phyloP scores from a whole-genome alignment of 1,284 basidiomycete genomes.

The Cutaneotrichosporon daszewskae region DNA sequence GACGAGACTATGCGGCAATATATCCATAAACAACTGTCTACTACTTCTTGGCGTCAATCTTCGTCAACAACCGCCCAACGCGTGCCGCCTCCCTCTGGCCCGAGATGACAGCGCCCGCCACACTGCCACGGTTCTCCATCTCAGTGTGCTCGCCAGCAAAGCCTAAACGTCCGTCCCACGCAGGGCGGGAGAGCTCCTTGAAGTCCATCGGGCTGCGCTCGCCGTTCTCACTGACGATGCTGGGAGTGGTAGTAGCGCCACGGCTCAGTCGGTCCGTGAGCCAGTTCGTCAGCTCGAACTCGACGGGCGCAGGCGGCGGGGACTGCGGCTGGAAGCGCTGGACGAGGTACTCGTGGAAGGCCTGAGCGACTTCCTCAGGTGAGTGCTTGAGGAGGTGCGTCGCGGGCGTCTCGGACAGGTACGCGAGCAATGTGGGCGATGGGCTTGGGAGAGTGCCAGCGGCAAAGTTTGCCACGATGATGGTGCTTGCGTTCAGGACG shows the following conservation, averaged over 20 bases:
- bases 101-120: slow-evolving; percentile 49
- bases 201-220: slow-evolving; percentile 50
- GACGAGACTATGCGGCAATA: too few relatives aligned
- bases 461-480: slow-evolving; percentile 45
- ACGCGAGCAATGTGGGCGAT: slow-evolving; percentile 46
- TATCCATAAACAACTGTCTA: too few relatives aligned
- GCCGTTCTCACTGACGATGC: slow-evolving; percentile 39
- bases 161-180: slow-evolving; percentile 49
- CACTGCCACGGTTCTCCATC: slow-evolving; percentile 50
- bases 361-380: slow-evolving; percentile 32
- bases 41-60: background rate
- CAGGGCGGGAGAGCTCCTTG: slow-evolving; percentile 46
- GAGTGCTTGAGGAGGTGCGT: slow-evolving; percentile 26
- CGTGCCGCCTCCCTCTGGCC: slow-evolving; percentile 48
- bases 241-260: slow-evolving; percentile 53
- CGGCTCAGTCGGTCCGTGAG: slow-evolving; percentile 47
- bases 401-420: slow-evolving; percentile 47
- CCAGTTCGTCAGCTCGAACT: slow-evolving; percentile 47
- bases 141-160: slow-evolving; percentile 56
- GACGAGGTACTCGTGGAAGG: slow-evolving; percentile 45
- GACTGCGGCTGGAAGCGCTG: slow-evolving; percentile 23
- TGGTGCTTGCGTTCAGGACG: slow-evolving; percentile 38
- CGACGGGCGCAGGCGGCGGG: slow-evolving; percentile 16
- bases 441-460: slow-evolving; percentile 31
- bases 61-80: slow-evolving; percentile 29